These are phyloP conservation scores for Talaromyces sp. DNA, from an alignment of 2,329 filamentous ascomycete genomes.

Conservation along the genomic window DNA sequence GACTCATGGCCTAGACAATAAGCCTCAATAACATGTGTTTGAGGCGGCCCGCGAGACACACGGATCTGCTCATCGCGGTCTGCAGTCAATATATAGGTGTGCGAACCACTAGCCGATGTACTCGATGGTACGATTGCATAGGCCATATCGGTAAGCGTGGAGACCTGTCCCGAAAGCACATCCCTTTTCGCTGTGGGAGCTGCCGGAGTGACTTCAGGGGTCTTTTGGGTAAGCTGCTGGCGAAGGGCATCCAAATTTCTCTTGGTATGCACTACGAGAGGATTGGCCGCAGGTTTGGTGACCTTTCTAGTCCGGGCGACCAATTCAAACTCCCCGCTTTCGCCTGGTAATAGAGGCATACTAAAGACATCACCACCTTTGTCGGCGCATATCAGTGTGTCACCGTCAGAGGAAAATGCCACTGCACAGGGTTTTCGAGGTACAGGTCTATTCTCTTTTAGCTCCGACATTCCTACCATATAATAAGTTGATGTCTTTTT, in stretches of 20 bases:
- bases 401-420: conserved; percentile 63
- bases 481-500: conserved; percentile 23
- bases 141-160: conserved; percentile 78
- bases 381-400: conserved; percentile 77
- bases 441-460: conserved; percentile 61
- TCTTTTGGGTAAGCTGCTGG: conserved; percentile 52
- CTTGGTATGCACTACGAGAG: conserved; percentile 60
- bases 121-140: conserved; percentile 49
- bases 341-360: conserved; percentile 63
- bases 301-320: conserved; percentile 27
- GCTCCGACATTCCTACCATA: neutral
- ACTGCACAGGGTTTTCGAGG: conserved; percentile 84
- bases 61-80: conserved; percentile 83
- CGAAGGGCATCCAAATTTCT: conserved; percentile 58
- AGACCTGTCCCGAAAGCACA: conserved; percentile 87
- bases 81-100: conserved; percentile 62
- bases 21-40: conserved; percentile 81
- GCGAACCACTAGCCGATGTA: conserved; percentile 47
- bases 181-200: conserved; percentile 66
- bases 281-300: conserved; percentile 53
- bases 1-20: conserved; percentile 86
- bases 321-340: conserved; percentile 16
- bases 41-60: conserved; percentile 74
- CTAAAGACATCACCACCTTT: conserved; percentile 97
- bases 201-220: conserved; percentile 35